A percentile compares a stretch with the other conserved stretches of the same genome.
These are phyloP conservation scores for Lasiosphaeriaceae sp. DNA, from an alignment of 495 filamentous ascomycete species.

Conservation along the genomic window DNA sequence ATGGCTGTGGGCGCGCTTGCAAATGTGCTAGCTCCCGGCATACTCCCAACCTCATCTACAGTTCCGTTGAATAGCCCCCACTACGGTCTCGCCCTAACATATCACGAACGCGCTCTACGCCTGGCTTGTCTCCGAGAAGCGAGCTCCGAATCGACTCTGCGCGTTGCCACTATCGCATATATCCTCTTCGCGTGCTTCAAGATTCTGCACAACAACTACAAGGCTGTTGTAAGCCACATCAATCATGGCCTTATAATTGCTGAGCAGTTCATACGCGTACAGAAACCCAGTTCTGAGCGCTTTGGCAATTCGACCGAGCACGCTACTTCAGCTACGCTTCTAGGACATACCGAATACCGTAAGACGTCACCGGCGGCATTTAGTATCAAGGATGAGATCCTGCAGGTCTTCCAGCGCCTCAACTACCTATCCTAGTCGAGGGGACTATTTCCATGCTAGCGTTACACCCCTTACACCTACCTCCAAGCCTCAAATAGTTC, in stretches of 20 bases:
- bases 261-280: constrained; percentile 15
- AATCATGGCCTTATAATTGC: constrained; percentile 23
- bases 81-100: constrained; percentile 24
- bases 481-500: not conserved
- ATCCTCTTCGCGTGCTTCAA: constrained; percentile 28
- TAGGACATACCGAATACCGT: not conserved
- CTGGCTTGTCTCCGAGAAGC: constrained; percentile 11
- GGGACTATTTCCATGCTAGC: constrained; percentile 1
- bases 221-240: constrained; percentile 22
- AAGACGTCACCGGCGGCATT: constrained; percentile 6
- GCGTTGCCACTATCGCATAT: constrained; percentile 21
- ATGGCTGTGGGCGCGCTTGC: constrained; percentile 26
- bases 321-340: not conserved
- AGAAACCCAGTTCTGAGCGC: not conserved
- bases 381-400: constrained; percentile 19
- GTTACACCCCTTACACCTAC: not conserved
- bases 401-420: constrained; percentile 22
- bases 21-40: constrained; percentile 5
- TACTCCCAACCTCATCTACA: not conserved
- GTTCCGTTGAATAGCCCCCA: not conserved
- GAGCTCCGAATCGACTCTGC: constrained; percentile 12
- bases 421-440: constrained; percentile 19
- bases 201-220: constrained; percentile 19
- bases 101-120: constrained; percentile 24
- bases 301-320: not conserved